Base-by-base conservation (phyloP, 2,329 filamentous ascomycete species). In the Pseudogymnoascus sp. region DNA sequence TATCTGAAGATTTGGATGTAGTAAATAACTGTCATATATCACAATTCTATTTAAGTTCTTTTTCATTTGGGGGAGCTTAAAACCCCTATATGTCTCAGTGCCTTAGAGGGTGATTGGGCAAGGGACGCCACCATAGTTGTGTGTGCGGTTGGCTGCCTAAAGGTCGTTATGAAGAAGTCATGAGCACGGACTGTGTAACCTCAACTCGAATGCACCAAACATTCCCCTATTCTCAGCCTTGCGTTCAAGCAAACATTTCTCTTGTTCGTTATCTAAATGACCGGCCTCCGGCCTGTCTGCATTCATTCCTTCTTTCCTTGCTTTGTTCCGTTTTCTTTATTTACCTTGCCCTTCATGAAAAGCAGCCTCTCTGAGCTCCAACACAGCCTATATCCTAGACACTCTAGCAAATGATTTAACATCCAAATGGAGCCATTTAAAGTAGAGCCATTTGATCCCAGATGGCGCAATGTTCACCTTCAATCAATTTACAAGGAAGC, bases 1-100 rank as follows among this genome's bases (percentile, higher is more conserved):
- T 55, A 55, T 22, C 25, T 16, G 4, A 7, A 12, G n/a, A 14
- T 55, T 33, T 19, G 9, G 28, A 11, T 52, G 28, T 55, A 49
- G 45, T 55, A 55, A 55, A 55, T 55, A 55, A 16, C 28, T 55
- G 49, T 35, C 28, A 55, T 55, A 55, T 55, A 55, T 55, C 49
- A 55, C 49, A 55, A 35, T 55, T 19, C 22, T 19, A 55, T 19
- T 19, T 33, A 33, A 25, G 2, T 6, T 33, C 2, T 19, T 55
- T 55, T 33, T 33, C 9, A 33, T 33, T 52, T 55, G 4, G 11
- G n/a, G n/a, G 25, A 6, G 7, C 14, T 30, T 4, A 16, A 16
- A 52, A 11, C 25, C 49, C 49, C 49, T 33, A 52, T 30, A 30
- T 55, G 28, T 33, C 25, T 55, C 28, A 19, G 28, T 14, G 28